Base-by-base conservation (phyloP, 2,329 filamentous ascomycete genomes). In the Zasmidium citrigriseum region DNA sequence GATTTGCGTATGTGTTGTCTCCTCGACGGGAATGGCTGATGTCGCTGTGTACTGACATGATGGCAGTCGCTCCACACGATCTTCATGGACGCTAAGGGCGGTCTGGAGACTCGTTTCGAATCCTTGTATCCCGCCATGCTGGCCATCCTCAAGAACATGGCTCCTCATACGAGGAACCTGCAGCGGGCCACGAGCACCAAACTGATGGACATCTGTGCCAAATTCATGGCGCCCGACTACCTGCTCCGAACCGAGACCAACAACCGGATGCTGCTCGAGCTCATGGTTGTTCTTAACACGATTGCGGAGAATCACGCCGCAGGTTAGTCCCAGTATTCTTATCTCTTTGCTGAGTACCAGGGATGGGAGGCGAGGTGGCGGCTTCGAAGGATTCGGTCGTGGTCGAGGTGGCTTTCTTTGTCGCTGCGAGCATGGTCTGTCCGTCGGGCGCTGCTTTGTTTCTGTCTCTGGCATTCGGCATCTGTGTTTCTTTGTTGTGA, bases 191-290 rank as follows among this genome's bases (percentile, higher is more conserved):
- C 91, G 16, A 90, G 90, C 71, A 86, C 88, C 1, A 96, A 92
- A 72, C 78, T 98, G 25, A 81, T 98, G 65, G 92, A 97, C 67
- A 80, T 98, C 0, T 96, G 96, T 72, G 86, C 87, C 3, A 95
- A 90, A 29, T 96, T 98, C 90, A 96, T 93, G 9, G 90, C 92
- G 0, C 93, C 95, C 0, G 91, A 90, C 27, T 99, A 98, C 72
- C 78, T 99, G 10, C 80, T 98, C 18, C 91, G 91, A 7, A 98
- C 96, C 67, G 95, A 99, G 58, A 89, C 85, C 38, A 99, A 99
- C 65, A 90, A 98, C 71, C 79, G 81, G 27, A 83, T 98, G 3
- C 80, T 99, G 5, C 84, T 86, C 50, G 93, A 92, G 0, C 77
- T 98, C 23, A 80, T 99, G 10, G 91, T 97, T 70, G 93, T 91